These are phyloP conservation scores for Cordyceps militaris DNA, from an alignment of 2,329 filamentous ascomycete genomes.

Conservation along the genomic window DNA sequence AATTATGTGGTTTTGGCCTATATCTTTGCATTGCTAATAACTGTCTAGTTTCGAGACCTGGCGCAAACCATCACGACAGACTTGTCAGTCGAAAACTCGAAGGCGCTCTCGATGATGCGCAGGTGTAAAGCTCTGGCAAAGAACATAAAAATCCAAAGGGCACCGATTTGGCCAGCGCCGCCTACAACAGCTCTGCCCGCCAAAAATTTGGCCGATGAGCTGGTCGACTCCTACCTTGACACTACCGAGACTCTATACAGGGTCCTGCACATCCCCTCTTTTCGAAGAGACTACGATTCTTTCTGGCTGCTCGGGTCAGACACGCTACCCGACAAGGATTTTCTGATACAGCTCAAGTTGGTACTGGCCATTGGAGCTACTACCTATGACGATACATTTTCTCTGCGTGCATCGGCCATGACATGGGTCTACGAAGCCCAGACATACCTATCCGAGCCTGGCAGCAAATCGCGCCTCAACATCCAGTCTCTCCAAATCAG, in stretches of 20 bases:
- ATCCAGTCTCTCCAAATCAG: constrained; percentile 43
- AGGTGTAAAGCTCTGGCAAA: constrained; percentile 47
- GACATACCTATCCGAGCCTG: constrained; percentile 45
- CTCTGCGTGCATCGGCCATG: constrained; percentile 40
- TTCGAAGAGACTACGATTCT: constrained; percentile 40
- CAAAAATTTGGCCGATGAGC: constrained; percentile 36
- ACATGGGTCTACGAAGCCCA: constrained; percentile 53
- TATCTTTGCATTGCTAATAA: constrained; percentile 4
- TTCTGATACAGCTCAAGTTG: constrained; percentile 50
- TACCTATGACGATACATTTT: constrained; percentile 43
- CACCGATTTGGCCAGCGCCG: constrained; percentile 39
- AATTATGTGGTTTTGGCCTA: too few relatives aligned
- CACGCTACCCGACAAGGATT: constrained; percentile 29
- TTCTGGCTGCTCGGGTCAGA: constrained; percentile 40
- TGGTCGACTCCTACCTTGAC: constrained; percentile 42
- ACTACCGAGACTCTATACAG: constrained; percentile 42
- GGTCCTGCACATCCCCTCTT: constrained; percentile 44
- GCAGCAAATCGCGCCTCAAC: constrained; percentile 43
- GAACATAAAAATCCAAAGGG: constrained; percentile 42
- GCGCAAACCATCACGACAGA: constrained; percentile 36
- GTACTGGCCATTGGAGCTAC: constrained; percentile 51
- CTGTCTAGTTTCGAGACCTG: constrained; percentile 35
- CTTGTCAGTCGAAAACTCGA: constrained; percentile 30
- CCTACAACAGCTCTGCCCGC: constrained; percentile 39
- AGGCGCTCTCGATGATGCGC: constrained; percentile 30